Conservation (phyloP, 2,329 filamentous ascomycete species). For the Graphium sp. region DNA sequence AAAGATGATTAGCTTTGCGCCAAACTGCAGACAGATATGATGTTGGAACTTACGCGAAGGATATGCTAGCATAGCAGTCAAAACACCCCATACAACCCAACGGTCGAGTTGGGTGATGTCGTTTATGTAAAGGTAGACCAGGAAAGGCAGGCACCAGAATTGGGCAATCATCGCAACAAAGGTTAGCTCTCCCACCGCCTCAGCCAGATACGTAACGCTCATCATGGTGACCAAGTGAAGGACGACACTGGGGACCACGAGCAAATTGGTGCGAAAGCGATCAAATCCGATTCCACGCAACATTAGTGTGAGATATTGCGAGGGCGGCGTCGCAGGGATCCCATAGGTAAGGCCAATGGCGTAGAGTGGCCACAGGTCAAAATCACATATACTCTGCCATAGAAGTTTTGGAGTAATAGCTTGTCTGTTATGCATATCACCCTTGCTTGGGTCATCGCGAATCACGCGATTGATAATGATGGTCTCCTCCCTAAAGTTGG, state of each 20-base stretch:
- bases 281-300: constrained; percentile 30
- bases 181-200: constrained; percentile 21
- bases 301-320: constrained; percentile 33
- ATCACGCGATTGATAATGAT: constrained; percentile 43
- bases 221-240: constrained; percentile 21
- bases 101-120: constrained; percentile 11
- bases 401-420: constrained; percentile 30
- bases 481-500: constrained; percentile 27
- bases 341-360: constrained; percentile 26
- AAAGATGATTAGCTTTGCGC: constrained; percentile 14
- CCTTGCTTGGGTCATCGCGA: constrained; percentile 43
- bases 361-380: constrained; percentile 41
- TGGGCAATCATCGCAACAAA: constrained; percentile 25
- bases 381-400: constrained; percentile 35
- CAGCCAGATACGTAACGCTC: constrained; percentile 26
- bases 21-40: constrained; percentile 1
- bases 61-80: constrained; percentile 16
- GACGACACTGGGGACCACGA: constrained; percentile 29
- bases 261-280: constrained; percentile 35
- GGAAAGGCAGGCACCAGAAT: constrained; percentile 36
- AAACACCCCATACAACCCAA: constrained; percentile 16
- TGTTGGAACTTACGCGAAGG: constrained; percentile 12
- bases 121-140: constrained; percentile 24
- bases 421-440: constrained; percentile 43
- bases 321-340: constrained; percentile 26